Base-by-base conservation (phyloP, 352 stramenopile genomes). In the Globisporangium camurandrum region DNA sequence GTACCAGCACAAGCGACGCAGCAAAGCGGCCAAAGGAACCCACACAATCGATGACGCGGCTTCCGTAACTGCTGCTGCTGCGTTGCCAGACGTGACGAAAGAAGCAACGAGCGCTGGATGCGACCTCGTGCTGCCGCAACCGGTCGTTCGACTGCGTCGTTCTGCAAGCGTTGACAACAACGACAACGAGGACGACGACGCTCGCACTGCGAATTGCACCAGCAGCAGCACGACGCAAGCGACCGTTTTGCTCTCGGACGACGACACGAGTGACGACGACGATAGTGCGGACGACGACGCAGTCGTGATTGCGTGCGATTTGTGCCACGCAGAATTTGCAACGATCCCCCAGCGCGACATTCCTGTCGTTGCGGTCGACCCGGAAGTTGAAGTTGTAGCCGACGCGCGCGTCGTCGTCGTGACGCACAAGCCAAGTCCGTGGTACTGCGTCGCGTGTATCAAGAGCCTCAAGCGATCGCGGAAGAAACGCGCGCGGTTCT, bases 401-500 rank as follows among this genome's bases (percentile, higher is more conserved):
- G n/a, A n/a, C n/a, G n/a, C n/a, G n/a, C n/a, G n/a, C n/a, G n/a
- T n/a, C n/a, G n/a, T n/a, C n/a, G n/a, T n/a, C n/a, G n/a, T n/a
- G n/a, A n/a, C n/a, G n/a, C n/a, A n/a, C n/a, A n/a, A n/a, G 52
- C 71, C 81, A 45, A 68, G 76, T 9, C 82, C 77, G 5, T 93
- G 82, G 82, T 86, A 86, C 48, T 93, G 79, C 45, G 67, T 62
- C 16, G 61, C 62, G 7, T 93, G 82, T 34, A 48, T 89, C 1
- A 65, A 71, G 17, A 68, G 71, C 14, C 53, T 93, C 7, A 93
- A 93, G 59, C 72, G 79, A 23, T 85, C 80, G 23, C 63, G 82
- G 11, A 93, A 89, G 51, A 88, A 84, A 44, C 84, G 72, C 36
- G 75, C 84, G 47, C 73, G 80, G 0, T 86, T 90, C 24, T 89